These are phyloP conservation scores for Cutaneotrichosporon daszewskae DNA, from an alignment of 1,284 basidiomycete species.

Conservation along the genomic window DNA sequence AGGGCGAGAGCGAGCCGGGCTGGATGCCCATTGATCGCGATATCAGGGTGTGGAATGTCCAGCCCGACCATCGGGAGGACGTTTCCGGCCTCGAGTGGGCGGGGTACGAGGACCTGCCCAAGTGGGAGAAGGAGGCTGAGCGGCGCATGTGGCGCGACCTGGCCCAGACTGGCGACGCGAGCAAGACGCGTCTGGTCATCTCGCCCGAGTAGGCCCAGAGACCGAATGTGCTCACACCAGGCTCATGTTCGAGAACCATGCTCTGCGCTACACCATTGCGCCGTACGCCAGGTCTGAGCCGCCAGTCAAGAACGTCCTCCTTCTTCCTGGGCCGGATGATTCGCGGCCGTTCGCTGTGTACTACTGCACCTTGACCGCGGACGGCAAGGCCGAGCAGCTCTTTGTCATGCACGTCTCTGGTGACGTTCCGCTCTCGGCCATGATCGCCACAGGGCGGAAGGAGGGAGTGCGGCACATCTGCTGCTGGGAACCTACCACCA, in stretches of 20 bases:
- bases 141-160: conserved; percentile 4
- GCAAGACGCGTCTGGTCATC: conserved; percentile 13
- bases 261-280: conserved; percentile 5
- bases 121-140: conserved; percentile 1
- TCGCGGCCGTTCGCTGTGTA: conserved; percentile 8
- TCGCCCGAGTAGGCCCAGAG: no score
- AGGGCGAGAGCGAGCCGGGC: conserved; percentile 3
- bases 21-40: not conserved
- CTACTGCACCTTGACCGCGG: not conserved
- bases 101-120: not conserved
- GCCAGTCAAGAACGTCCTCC: conserved; percentile 3
- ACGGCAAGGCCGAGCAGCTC: not conserved
- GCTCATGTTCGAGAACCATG: conserved; percentile 5
- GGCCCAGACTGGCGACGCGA: conserved; percentile 1
- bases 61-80: conserved; percentile 3
- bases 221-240: not conserved
- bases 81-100: conserved; percentile 14
- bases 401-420: conserved; percentile 2
- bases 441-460: conserved; percentile 9
- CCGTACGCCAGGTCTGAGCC: not conserved
- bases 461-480: conserved; percentile 5
- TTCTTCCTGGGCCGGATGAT: conserved; percentile 1
- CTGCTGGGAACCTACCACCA: conserved; percentile 4
- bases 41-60: conserved; percentile 1
- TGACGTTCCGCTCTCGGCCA: conserved; percentile 3